Base-by-base conservation (phyloP, 352 stramenopile genomes). In the Proteromonas lacertae region DNA sequence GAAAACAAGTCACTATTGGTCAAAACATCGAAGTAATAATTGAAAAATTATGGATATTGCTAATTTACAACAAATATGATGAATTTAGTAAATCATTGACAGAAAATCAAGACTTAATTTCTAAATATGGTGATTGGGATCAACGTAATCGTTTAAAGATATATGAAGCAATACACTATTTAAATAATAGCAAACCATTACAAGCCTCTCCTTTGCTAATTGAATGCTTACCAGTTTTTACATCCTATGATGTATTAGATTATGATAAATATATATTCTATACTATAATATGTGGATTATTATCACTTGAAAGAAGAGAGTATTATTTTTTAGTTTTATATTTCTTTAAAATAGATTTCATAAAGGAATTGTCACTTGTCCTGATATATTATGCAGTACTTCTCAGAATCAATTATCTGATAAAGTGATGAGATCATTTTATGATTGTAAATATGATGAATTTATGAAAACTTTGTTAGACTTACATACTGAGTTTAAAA, bases 111-210 rank as follows among this genome's bases (percentile, higher is more conserved):
- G 54, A 51, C 43, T 48, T 75, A 1, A 84, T 86, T 36, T 79
- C 90, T 40, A 71, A 82, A 44, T 81, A 81, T 26, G 81, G 81
- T 24, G 84, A 97, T 56, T 97, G 84, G 84, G 84, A 97, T 55
- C 69, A 81, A 33, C 74, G 80, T 30, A 97, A 97, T 60, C 69
- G 83, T 12, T 60, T 95, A 20, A 92, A 92, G 59, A 81, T 93
- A 10, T 97, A 96, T 59, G 69, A 89, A 51, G 80, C 76, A 8
- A 66, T 88, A 36, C 84, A 81, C 44, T n/a, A n/a, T n/a, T n/a
- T n/a, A n/a, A n/a, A n/a, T n/a, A n/a, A n/a, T n/a, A n/a, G n/a
- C n/a, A n/a, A n/a, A n/a, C n/a, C n/a, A n/a, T n/a, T n/a, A 50
- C 32, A 4, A 22, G 28, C 13, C 24, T 42, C 36, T 35, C 39